phyloP scores from a whole-genome alignment of 805 yeast genomes.

The Metschnikowia kofuensis region DNA sequence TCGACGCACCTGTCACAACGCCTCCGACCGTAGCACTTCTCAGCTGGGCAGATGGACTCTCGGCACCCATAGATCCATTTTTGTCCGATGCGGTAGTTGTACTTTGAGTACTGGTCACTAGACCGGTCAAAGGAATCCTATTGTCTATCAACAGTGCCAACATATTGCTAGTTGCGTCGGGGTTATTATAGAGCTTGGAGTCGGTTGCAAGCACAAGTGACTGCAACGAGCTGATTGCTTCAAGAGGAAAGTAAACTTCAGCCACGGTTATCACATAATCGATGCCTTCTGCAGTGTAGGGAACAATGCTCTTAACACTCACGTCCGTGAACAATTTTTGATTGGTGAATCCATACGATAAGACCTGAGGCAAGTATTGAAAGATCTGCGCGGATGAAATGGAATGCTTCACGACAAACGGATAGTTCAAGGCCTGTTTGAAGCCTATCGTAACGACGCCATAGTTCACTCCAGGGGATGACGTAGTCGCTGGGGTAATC shows the following conservation, averaged over 20 bases:
- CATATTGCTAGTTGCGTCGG: conserved; percentile 50
- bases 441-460: conserved; percentile 73
- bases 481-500: conserved; percentile 63
- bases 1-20: conserved; percentile 77
- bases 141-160: conserved; percentile 73
- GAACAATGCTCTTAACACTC: conserved; percentile 67
- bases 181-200: conserved; percentile 62
- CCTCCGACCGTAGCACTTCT: conserved; percentile 59
- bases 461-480: conserved; percentile 44
- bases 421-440: conserved; percentile 74
- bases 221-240: conserved; percentile 48
- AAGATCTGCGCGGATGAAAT: conserved; percentile 81
- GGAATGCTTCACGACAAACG: conserved; percentile 71
- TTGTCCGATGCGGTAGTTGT: conserved; percentile 12
- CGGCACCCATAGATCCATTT: conserved; percentile 36
- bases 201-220: conserved; percentile 44
- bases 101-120: conserved; percentile 21
- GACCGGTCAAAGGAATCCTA: conserved; percentile 56
- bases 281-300: conserved; percentile 55
- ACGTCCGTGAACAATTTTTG: conserved; percentile 33
- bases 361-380: conserved; percentile 75
- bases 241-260: conserved; percentile 73
- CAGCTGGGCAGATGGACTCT: conserved; percentile 6
- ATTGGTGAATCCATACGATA: conserved; percentile 57
- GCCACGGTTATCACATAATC: conserved; percentile 83